Evolutionary conservation across 257 asterid genomes (phyloP).

Genomic region (Datura wrightii): DNA sequence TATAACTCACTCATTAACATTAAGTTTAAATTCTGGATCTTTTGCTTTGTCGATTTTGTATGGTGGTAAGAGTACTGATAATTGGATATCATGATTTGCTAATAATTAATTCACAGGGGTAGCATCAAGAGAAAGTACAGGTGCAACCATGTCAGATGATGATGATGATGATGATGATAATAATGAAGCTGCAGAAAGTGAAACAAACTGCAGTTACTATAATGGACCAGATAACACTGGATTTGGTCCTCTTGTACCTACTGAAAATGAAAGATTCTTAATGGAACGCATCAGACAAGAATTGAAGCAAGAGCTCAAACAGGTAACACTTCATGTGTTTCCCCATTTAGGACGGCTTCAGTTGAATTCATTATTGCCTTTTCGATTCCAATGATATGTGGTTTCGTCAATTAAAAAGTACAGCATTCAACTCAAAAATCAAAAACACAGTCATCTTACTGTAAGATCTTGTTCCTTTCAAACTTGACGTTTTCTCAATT

Average conservation of each 20-base stretch:
- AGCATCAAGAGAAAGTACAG: conserved; percentile 66
- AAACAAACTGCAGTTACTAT: conserved; percentile 42
- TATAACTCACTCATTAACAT: not conserved
- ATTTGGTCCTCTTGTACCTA: conserved; percentile 57
- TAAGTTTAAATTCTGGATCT: too few relatives aligned
- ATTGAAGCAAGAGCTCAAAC: conserved; percentile 59
- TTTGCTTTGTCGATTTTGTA: not conserved
- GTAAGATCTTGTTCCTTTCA: too few relatives aligned
- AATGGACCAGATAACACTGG: conserved; percentile 46
- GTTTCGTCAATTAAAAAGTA: too few relatives aligned
- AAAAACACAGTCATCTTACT: too few relatives aligned
- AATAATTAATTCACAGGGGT: conserved; percentile 42
- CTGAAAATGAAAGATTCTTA: conserved; percentile 60
- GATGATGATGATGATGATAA: conserved; percentile 62
- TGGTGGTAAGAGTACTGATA: not conserved
- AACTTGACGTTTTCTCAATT: too few relatives aligned
- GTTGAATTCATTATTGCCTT: not conserved
- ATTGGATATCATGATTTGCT: not conserved
- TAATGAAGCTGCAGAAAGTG: conserved; percentile 41
- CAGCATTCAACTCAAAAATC: too few relatives aligned
- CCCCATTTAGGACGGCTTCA: not conserved
- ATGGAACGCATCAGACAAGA: conserved; percentile 70
- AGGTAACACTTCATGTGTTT: conserved; percentile 31
- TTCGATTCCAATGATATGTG: not conserved
- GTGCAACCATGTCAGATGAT: conserved; percentile 64